Evolutionary conservation across 1,139 yeast genomes (phyloP).

Genomic region (Meyerozyma carpophila): DNA sequence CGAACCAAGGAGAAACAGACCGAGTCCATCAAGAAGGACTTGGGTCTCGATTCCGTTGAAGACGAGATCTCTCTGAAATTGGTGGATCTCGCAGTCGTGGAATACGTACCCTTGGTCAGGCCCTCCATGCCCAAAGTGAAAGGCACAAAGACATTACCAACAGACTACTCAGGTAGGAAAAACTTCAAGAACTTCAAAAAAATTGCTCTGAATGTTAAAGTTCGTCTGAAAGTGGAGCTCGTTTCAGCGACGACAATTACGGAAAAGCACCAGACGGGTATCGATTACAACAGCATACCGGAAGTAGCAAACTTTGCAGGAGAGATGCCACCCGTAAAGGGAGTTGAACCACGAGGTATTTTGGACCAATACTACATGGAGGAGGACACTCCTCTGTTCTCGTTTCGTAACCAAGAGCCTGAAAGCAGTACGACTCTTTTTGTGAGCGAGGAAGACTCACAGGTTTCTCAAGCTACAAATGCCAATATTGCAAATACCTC

Average conservation of each 20-base stretch:
- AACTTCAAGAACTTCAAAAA: conserved; percentile 36
- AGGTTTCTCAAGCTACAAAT: neutral
- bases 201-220: conserved; percentile 5
- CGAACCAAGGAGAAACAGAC: conserved; percentile 25
- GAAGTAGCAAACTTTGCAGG: neutral
- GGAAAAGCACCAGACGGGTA: neutral
- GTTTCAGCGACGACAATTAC: neutral
- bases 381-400: conserved; percentile 1
- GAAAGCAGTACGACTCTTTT: conserved; percentile 8
- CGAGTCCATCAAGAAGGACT: conserved; percentile 20
- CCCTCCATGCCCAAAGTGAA: conserved; percentile 8
- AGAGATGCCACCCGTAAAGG: neutral
- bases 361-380: conserved; percentile 1
- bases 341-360: neutral
- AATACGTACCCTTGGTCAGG: conserved; percentile 20
- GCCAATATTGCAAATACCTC: neutral
- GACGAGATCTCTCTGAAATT: conserved; percentile 6
- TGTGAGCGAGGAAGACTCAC: conserved; percentile 17
- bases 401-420: neutral
- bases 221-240: neutral
- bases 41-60: conserved; percentile 18
- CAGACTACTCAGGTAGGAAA: conserved; percentile 19
- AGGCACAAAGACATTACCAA: neutral
- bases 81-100: conserved; percentile 31
- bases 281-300: neutral